phyloP scores from a whole-genome alignment of 31 red algal genomes.

The Asparagopsis taxiformis region DNA sequence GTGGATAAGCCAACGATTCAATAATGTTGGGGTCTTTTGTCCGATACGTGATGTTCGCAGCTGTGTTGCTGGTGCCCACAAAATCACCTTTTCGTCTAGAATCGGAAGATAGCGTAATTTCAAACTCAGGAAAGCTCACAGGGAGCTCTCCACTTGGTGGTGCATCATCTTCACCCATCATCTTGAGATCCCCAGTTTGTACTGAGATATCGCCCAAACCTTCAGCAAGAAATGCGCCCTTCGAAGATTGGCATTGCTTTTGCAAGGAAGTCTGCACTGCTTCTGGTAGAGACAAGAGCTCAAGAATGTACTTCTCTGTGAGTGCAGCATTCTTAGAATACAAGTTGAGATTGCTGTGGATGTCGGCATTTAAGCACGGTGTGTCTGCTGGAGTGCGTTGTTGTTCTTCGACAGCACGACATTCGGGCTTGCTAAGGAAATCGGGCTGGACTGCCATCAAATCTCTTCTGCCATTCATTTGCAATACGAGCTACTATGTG shows the following conservation, averaged over 20 bases:
- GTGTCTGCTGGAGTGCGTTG: no score
- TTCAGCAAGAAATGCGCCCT: not conserved
- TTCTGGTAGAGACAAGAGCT: slow-evolving; percentile 8
- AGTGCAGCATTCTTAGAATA: slow-evolving; percentile 1
- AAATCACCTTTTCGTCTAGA: not conserved
- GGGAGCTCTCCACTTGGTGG: not conserved
- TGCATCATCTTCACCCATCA: not conserved
- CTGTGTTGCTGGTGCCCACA: not conserved
- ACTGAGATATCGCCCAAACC: not conserved
- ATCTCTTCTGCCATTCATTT: no score
- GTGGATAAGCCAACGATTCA: not conserved
- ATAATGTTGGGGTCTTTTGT: not conserved
- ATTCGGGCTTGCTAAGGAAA: no score
- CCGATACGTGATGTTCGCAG: not conserved
- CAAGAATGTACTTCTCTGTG: slow-evolving; percentile 13
- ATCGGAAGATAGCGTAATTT: not conserved
- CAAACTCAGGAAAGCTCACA: not conserved
- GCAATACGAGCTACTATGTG: no score
- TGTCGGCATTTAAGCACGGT: no score
- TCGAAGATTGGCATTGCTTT: not conserved
- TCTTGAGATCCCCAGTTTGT: not conserved
- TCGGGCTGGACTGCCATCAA: no score
- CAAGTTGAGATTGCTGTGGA: not conserved
- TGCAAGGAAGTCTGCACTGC: not conserved
- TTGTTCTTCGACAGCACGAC: no score